Base-by-base conservation (phyloP, 2,329 filamentous ascomycete species). In the Arthrobotrys musiformis region DNA sequence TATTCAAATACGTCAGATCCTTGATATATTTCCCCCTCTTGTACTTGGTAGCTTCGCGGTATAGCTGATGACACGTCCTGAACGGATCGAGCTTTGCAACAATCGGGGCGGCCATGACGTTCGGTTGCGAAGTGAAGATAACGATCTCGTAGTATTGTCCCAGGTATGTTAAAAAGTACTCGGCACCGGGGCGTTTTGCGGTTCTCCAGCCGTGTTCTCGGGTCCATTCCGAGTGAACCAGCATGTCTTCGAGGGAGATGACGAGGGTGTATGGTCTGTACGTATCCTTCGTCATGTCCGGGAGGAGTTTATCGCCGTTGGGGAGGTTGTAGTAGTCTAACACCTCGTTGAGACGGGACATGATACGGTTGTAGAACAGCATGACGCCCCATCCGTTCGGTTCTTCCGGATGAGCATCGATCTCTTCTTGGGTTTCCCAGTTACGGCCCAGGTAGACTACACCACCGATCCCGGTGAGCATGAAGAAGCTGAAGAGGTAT, bases 101-200 rank as follows among this genome's bases (percentile, higher is more conserved):
- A 62, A 99, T 88, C 24, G 93, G 93, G 80, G 97, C 93, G 28
- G 90, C 94, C 82, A 93, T 91, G 82, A 90, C 90, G 82, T 90
- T 93, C 0, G 94, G 93, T 54, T 95, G 91, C 42, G 89, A 92
- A 33, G 95, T 99, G 86, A 98, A 99, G 79, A 99, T 89, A 63
- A 98, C 95, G 67, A 99, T 87, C 84, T 99, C 95, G 83, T 97
- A 99, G 87, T 99, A 98, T 84, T 97, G 94, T 84, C 92, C 94
- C 58, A 99, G 88, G 84, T 99, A 99, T 82, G 93, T 92, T 79
- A 99, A 86, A 86, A 99, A 99, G 86, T 99, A 99, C 85, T 99
- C 95, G 78, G 96, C 89, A 52, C 95, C 95, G 37, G 95, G 95
- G 60, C 95, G 89, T 86, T 99, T 99, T 28, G 95, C 95, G 78